phyloP scores from a whole-genome alignment of 768 basidiomycete species.

The Paxillus involutus region DNA sequence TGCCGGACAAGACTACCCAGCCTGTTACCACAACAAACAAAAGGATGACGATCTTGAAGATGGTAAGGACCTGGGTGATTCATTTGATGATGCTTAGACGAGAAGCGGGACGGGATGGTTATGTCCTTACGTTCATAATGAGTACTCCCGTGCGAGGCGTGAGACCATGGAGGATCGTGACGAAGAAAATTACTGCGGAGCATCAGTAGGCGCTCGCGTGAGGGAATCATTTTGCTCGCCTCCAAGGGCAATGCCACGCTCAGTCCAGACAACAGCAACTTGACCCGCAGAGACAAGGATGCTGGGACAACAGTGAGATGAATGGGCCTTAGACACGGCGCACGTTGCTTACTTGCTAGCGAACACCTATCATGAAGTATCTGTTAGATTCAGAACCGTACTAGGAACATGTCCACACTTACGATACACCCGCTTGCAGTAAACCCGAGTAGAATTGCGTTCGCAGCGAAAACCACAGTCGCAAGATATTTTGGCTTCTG shows the following conservation, averaged over 20 bases:
- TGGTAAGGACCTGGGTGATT: constrained; percentile 38
- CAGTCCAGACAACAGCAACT: constrained; percentile 43
- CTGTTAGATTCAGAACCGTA: neutral
- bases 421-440: constrained; percentile 50
- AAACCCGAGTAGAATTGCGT: constrained; percentile 46
- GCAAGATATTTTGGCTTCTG: constrained; percentile 45
- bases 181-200: constrained; percentile 44
- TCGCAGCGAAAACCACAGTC: constrained; percentile 48
- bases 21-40: constrained; percentile 52
- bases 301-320: constrained; percentile 23
- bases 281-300: constrained; percentile 49
- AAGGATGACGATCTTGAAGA: constrained; percentile 53
- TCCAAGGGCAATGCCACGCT: constrained; percentile 60
- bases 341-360: constrained; percentile 37
- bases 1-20: constrained; percentile 57
- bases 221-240: constrained; percentile 30
- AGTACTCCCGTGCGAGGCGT: constrained; percentile 45
- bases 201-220: neutral
- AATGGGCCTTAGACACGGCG: no score
- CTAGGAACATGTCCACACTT: constrained; percentile 13
- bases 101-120: neutral
- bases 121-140: constrained; percentile 46
- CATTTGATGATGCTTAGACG: neutral
- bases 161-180: constrained; percentile 49
- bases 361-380: constrained; percentile 24